These are phyloP conservation scores for Cryphonectria naterciae DNA, from an alignment of 2,329 filamentous ascomycete species.

Conservation along the genomic window DNA sequence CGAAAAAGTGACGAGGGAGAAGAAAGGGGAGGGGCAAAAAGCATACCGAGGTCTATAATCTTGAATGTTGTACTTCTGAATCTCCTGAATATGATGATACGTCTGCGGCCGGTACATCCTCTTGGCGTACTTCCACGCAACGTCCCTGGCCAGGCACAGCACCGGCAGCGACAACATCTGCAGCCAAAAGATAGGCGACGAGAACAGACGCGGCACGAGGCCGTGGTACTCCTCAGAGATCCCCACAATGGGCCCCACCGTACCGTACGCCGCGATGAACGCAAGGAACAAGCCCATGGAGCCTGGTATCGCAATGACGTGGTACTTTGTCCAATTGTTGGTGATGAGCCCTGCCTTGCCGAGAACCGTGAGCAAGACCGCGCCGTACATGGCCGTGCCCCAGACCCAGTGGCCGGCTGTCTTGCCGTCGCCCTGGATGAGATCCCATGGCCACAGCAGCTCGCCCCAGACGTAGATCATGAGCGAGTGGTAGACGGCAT, in stretches of 20 bases:
- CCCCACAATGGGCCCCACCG: conserved; percentile 78
- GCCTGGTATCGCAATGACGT: conserved; percentile 91
- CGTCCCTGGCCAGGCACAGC: conserved; percentile 84
- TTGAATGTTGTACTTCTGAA: conserved; percentile 99
- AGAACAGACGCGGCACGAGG: conserved; percentile 79
- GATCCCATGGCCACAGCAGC: conserved; percentile 80
- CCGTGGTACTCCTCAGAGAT: conserved; percentile 86
- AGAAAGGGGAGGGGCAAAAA: conserved; percentile 16
- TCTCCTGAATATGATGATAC: conserved; percentile 98
- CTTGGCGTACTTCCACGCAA: conserved; percentile 96
- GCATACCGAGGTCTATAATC: conserved; percentile 91
- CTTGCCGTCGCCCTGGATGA: conserved; percentile 77
- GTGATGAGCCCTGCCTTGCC: conserved; percentile 94
- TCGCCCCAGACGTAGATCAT: conserved; percentile 86
- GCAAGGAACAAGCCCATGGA: conserved; percentile 90
- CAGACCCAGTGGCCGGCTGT: conserved; percentile 96
- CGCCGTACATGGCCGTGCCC: conserved; percentile 93
- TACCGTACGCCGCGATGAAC: conserved; percentile 87
- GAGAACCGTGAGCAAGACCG: conserved; percentile 89
- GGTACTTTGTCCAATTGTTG: conserved; percentile 99
- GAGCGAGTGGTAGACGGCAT: conserved; percentile 94
- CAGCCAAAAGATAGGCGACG: conserved; percentile 85
- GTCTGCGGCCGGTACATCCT: conserved; percentile 95
- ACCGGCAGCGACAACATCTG: conserved; percentile 81
- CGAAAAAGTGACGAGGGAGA: conserved; percentile 17